These are phyloP conservation scores for Butyriboletus loyo DNA, from an alignment of 768 basidiomycete species.

Conservation along the genomic window DNA sequence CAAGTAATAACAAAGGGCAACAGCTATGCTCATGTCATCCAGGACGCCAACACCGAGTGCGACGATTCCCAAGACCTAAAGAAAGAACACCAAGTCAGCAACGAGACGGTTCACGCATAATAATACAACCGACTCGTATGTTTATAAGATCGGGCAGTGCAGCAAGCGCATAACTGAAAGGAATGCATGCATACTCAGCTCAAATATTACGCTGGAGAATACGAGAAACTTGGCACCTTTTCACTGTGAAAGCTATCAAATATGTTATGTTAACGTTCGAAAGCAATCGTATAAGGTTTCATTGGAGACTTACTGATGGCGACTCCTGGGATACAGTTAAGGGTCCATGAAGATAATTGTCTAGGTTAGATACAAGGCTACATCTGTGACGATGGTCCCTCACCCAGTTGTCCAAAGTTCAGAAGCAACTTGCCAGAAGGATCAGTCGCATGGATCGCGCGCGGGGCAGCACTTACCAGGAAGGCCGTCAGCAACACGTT, in stretches of 20 bases:
- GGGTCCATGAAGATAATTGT: slow-evolving; percentile 1
- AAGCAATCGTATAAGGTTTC: neutral
- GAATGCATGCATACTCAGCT: neutral
- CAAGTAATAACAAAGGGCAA: slow-evolving; percentile 52
- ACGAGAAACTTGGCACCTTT: slow-evolving; percentile 34
- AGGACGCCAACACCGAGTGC: slow-evolving; percentile 48
- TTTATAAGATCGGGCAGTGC: slow-evolving; percentile 40
- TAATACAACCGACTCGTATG: slow-evolving; percentile 41
- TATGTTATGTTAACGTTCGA: slow-evolving; percentile 3
- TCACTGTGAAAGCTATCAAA: slow-evolving; percentile 41
- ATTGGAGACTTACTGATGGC: slow-evolving; percentile 36
- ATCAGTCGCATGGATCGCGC: neutral
- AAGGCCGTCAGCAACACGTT: slow-evolving; percentile 44
- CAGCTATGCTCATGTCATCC: slow-evolving; percentile 52
- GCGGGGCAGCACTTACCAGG: slow-evolving; percentile 38
- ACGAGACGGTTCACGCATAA: neutral
- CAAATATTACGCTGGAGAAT: neutral
- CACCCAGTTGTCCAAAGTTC: slow-evolving; percentile 50
- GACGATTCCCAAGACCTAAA: slow-evolving; percentile 44
- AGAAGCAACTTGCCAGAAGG: slow-evolving; percentile 39
- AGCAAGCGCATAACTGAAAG: slow-evolving; percentile 39
- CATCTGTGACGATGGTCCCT: slow-evolving; percentile 7
- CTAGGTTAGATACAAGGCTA: neutral
- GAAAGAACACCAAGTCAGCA: neutral
- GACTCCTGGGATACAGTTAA: slow-evolving; percentile 25